phyloP scores from a whole-genome alignment of 805 yeast species.

The Hemisphaericaspora nanyangensis region DNA sequence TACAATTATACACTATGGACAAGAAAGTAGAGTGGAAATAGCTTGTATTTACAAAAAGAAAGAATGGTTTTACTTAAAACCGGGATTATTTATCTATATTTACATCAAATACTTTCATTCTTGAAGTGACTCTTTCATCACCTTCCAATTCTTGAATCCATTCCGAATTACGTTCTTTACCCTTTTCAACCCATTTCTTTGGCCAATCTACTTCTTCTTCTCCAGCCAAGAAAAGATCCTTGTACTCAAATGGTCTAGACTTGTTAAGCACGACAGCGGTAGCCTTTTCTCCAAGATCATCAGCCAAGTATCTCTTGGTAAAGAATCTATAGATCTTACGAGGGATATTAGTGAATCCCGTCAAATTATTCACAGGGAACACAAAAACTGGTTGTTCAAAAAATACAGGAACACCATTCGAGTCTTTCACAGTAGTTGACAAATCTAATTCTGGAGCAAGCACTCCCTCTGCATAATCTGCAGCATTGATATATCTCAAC shows the following conservation, averaged over 20 bases:
- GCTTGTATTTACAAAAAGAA: neutral
- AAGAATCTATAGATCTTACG: slow-evolving; percentile 74
- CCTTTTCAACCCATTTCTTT: slow-evolving; percentile 70
- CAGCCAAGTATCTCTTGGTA: slow-evolving; percentile 67
- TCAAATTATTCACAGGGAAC: slow-evolving; percentile 68
- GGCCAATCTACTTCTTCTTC: slow-evolving; percentile 90
- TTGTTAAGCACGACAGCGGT: slow-evolving; percentile 50
- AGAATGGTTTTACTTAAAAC: neutral
- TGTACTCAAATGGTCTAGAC: slow-evolving; percentile 49
- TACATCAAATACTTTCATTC: slow-evolving; percentile 46
- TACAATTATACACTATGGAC: slow-evolving; percentile 65
- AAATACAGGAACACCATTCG: slow-evolving; percentile 50
- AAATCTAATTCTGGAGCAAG: slow-evolving; percentile 61
- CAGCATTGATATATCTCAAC: slow-evolving; percentile 59
- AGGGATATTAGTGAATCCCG: slow-evolving; percentile 79
- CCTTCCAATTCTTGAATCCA: slow-evolving; percentile 77
- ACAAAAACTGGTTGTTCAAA: slow-evolving; percentile 78
- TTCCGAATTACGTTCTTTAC: slow-evolving; percentile 72
- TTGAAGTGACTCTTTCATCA: slow-evolving; percentile 61
- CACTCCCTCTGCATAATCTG: slow-evolving; percentile 49
- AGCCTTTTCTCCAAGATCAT: slow-evolving; percentile 54
- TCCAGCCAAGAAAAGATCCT: slow-evolving; percentile 40
- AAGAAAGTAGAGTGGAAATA: slow-evolving; percentile 9
- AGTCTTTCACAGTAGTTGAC: slow-evolving; percentile 22
- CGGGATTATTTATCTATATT: neutral